Evolutionary conservation across 2,329 filamentous ascomycete species (phyloP), one percentile per base, ranked within the genome.

Genomic region (Cladosporium sp.): DNA sequence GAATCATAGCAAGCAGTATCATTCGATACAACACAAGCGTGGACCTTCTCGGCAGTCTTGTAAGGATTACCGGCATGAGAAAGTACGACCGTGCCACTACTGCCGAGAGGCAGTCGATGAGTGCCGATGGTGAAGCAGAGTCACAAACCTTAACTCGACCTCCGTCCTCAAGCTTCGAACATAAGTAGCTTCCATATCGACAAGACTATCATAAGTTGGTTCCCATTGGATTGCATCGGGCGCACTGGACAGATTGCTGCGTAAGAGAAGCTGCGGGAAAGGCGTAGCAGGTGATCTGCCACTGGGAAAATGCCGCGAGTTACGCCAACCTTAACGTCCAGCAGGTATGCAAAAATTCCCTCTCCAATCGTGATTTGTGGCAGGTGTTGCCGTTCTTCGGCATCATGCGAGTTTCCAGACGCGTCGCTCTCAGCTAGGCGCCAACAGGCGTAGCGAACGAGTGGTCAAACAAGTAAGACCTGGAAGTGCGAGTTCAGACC

Each of bases 71-170:
- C 60, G 30, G 56, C 66, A 46, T 60, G 61, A 43, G 48, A 34
- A 54, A 53, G 60, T 34, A 48, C 64, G 30, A 57, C 43, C 34
- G 46, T 39, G n/a, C 30, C 23, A 48, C 60, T 32, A 54, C 28
- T 32, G 60, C 34, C 54, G 28, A 36, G 30, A 23, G 32, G 8
- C 18, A 32, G 6, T 26, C 54, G 23, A 39, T 57, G 6, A 11
- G 23, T 5, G 32, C 32, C 54, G 54, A 8, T 10, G 28, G 43
- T 18, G n/a, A 49, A 8, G 16, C n/a, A 32, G 63, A 23, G 34
- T 61, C 32, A 23, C 25, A 26, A 51, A 51, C 43, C 43, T 58
- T 53, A 60, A 57, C 26, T 63, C 46, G 28, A 58, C 51, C 49
- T 57, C n/a, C 4, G 39, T 46, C 10, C 8, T 5, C 10, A 13